These are phyloP conservation scores for Eucalyptus fibrosa DNA, from an alignment of 345 rosid genomes.

Conservation along the genomic window DNA sequence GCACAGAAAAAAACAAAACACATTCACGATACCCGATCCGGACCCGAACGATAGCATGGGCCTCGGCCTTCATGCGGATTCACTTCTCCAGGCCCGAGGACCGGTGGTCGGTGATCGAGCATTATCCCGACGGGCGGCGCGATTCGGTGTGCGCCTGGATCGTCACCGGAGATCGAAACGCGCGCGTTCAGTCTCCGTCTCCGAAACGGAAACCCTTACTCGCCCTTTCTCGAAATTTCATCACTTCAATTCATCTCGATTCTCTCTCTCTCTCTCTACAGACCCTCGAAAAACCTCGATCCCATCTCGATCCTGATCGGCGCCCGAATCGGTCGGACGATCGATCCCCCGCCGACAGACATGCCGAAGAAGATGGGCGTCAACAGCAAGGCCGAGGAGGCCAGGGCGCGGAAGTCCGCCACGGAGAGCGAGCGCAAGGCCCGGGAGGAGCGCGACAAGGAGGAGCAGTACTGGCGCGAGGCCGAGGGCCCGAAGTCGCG, in stretches of 20 bases:
- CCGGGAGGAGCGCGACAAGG: slow-evolving; percentile 66
- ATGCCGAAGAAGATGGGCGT: slow-evolving; percentile 99
- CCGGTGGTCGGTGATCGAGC: not conserved
- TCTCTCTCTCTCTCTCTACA: not conserved
- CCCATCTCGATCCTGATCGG: not conserved
- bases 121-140: not conserved
- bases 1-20: not conserved
- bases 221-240: not conserved
- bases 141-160: not conserved
- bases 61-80: not conserved
- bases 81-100: not conserved
- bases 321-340: not conserved
- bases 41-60: not conserved
- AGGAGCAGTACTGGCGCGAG: slow-evolving; percentile 90
- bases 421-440: slow-evolving; percentile 66
- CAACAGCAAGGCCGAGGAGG: slow-evolving; percentile 91
- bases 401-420: slow-evolving; percentile 64
- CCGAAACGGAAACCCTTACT: not conserved
- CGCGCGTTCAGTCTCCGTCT: not conserved
- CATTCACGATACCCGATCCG: not conserved
- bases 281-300: not conserved
- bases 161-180: not conserved
- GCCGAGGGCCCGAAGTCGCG: slow-evolving; percentile 83
- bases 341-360: not conserved
- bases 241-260: not conserved